These are phyloP conservation scores for Pseudogymnoascus sp. DNA, from an alignment of 2,329 filamentous ascomycete genomes.

Conservation along the genomic window DNA sequence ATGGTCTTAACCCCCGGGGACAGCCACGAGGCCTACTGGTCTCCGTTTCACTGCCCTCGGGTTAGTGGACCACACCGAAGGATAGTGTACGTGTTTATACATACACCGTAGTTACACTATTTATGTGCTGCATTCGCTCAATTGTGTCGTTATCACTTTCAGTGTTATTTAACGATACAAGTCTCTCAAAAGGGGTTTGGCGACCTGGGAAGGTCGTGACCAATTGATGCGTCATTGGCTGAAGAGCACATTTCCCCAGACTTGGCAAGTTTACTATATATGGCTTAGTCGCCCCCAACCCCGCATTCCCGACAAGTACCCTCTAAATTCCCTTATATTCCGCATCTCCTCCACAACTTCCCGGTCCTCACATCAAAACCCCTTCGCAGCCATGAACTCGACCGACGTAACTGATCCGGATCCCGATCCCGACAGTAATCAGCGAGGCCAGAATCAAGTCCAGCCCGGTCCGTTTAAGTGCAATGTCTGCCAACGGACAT, in stretches of 20 bases:
- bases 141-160: neutral
- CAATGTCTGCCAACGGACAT: constrained; percentile 11
- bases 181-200: neutral
- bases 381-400: neutral
- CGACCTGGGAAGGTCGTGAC: neutral
- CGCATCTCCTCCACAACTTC: neutral
- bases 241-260: neutral
- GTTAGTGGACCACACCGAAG: too few species aligned
- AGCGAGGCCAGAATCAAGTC: neutral
- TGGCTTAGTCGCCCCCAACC: neutral
- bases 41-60: too few species aligned
- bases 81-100: too few species aligned
- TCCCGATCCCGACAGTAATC: neutral
- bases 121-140: neutral
- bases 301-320: neutral
- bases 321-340: neutral
- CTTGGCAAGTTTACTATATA: neutral
- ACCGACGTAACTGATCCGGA: neutral
- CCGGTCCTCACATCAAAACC: neutral
- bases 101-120: too few species aligned
- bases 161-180: neutral
- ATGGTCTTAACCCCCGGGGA: too few species aligned
- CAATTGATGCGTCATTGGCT: neutral
- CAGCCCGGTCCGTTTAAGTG: neutral
- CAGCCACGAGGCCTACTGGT: too few species aligned